phyloP scores from a whole-genome alignment of 352 stramenopile species.

The Globisporangium acanthophoron region DNA sequence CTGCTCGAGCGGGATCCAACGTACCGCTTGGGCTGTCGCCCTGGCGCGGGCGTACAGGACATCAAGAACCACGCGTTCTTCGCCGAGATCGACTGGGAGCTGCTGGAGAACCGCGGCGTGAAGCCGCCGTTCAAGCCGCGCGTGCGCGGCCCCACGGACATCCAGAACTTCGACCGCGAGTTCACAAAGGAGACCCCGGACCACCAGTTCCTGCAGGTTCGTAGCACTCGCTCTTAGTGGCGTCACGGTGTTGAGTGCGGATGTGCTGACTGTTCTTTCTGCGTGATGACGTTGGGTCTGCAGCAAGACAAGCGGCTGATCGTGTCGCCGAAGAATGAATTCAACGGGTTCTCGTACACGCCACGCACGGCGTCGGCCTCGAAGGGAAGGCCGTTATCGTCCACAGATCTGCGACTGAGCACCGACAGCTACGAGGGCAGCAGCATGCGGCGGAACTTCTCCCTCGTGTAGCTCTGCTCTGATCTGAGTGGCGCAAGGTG shows the following conservation, averaged over 20 bases:
- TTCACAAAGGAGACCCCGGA: conserved; percentile 84
- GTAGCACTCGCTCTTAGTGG: conserved; percentile 6
- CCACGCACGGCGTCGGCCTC: conserved; percentile 18
- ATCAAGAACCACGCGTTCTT: conserved; percentile 85
- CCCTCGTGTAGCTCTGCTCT: conserved; percentile 17
- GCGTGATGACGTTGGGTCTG: conserved; percentile 3
- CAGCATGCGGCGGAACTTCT: conserved; percentile 25
- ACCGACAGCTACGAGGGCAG: conserved; percentile 27
- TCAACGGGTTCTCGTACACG: conserved; percentile 83
- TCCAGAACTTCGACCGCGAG: conserved; percentile 88
- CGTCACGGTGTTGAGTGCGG: background rate
- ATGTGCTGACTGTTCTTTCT: conserved; percentile 3
- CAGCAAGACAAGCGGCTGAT: conserved; percentile 71
- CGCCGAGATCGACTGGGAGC: conserved; percentile 65
- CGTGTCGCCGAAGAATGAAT: conserved; percentile 81
- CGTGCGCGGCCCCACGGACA: conserved; percentile 69
- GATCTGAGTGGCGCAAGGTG: no score
- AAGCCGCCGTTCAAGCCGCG: conserved; percentile 87
- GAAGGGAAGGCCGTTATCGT: conserved; percentile 17
- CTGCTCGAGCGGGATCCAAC: conserved; percentile 67
- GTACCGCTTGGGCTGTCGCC: conserved; percentile 68
- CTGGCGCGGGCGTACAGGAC: conserved; percentile 54
- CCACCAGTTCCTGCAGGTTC: conserved; percentile 58
- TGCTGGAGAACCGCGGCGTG: conserved; percentile 59
- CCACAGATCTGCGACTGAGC: conserved; percentile 17